A percentile compares a stretch with the other conserved stretches of the same genome.
phyloP scores from a whole-genome alignment of 2,329 filamentous ascomycete genomes.

The Celoporthe dispersa region DNA sequence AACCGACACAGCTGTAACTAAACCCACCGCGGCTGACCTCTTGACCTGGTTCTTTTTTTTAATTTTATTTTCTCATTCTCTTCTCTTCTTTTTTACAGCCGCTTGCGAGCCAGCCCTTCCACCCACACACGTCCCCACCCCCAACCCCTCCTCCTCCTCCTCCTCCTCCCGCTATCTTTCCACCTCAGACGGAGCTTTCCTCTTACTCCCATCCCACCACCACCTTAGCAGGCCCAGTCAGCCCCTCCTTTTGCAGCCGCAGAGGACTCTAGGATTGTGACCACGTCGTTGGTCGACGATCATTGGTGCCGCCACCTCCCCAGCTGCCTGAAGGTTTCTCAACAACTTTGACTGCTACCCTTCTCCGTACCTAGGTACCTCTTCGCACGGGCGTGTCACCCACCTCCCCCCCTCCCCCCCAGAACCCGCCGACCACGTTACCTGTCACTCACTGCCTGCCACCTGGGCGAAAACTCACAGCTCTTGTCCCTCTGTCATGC shows the following conservation, averaged over 20 bases:
- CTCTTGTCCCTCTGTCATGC: constrained; percentile 12
- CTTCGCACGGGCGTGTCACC: not conserved
- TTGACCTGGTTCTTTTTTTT: not conserved
- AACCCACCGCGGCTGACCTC: not conserved
- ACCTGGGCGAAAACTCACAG: not conserved
- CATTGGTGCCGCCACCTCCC: not conserved
- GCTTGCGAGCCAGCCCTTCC: constrained; percentile 1
- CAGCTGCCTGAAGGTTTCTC: not conserved
- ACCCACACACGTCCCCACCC: not conserved
- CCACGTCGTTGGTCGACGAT: not conserved
- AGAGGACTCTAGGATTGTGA: not conserved
- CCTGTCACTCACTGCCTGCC: constrained; percentile 7
- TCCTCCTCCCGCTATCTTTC: not conserved
- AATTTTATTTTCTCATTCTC: not conserved
- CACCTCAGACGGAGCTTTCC: not conserved
- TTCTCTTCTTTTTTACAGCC: not conserved
- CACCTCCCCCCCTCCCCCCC: not conserved
- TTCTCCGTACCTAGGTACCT: constrained; percentile 3
- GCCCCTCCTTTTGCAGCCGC: constrained; percentile 11
- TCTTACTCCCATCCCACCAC: not conserved
- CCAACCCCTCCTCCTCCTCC: not conserved
- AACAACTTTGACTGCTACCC: not conserved
- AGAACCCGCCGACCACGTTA: not conserved
- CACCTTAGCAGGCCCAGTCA: not conserved
- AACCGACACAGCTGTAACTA: too few relatives aligned